Evolutionary conservation across 1,284 basidiomycete genomes (phyloP), one percentile per base, ranked within the genome.

Genomic region (Ceratobasidium sp.): DNA sequence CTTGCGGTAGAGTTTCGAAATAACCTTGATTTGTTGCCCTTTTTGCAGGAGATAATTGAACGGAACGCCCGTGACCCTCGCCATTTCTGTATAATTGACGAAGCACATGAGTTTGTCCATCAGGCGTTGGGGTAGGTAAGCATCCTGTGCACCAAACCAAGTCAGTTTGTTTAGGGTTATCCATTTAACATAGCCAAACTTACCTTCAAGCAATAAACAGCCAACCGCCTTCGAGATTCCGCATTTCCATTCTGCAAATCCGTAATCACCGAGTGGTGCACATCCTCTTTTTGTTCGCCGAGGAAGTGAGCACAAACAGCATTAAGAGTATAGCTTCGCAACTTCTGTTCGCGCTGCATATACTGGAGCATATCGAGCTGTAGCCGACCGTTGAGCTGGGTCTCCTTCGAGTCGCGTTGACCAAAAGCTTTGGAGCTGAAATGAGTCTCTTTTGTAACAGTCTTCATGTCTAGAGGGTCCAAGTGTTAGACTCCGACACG

Each of bases 21-120:
- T 85, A 58, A 98, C 96, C 80, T 97, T 98, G 86, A 98, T 97
- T 43, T 96, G 97, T 81, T 98, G 96, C 0, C 96, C 96, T 49
- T 96, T 89, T 9, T 94, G 88, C 7, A 98, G 85, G 1, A 98
- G 86, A 81, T 90, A 97, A 80, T 98, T 98, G 87, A 98, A 98
- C 0, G 96, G 96, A n/a, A 98, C 95, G 14, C 96, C 96, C 0
- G 96, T 98, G 2, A 98, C 96, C 82, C 96, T 91, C 8, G 96
- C 88, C 95, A 98, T 96, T 81, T 98, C 96, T 43, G 90, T 92
- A 80, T 97, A 98, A 81, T 98, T 98, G 81, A 98, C 91, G 79
- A 98, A 95, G 78, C 94, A 98, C 96, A 98, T 98, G 51, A 98
- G 86, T 80, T 98, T 98, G 82, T 98, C 96, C 82, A 98, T 87